phyloP scores from a whole-genome alignment of 495 filamentous ascomycete species.

The Neurospora cerealis region DNA sequence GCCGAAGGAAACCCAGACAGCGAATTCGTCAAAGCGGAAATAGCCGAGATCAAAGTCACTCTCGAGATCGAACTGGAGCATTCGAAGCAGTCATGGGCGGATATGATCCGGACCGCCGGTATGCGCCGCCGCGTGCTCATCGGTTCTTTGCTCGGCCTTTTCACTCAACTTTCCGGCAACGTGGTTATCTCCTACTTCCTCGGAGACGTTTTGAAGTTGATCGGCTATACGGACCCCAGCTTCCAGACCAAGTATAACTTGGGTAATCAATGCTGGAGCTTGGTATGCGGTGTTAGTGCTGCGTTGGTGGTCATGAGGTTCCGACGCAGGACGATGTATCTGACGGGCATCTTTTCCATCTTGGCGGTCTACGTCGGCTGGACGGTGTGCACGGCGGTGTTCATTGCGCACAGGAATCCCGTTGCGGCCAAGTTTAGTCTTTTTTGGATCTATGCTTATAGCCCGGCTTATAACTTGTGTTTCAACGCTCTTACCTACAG shows the following conservation, averaged over 20 bases:
- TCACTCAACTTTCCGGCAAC: constrained; percentile 57
- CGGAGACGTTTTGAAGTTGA: constrained; percentile 38
- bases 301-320: constrained; percentile 46
- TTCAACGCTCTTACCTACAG: constrained; percentile 62
- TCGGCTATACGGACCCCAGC: constrained; percentile 40
- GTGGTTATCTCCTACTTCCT: constrained; percentile 53
- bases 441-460: constrained; percentile 58
- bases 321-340: constrained; percentile 49
- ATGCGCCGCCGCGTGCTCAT: constrained; percentile 49
- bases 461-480: constrained; percentile 52
- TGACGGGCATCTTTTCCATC: constrained; percentile 44
- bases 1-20: constrained; percentile 48
- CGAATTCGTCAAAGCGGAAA: constrained; percentile 47
- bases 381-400: constrained; percentile 45
- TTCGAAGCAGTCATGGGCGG: constrained; percentile 46
- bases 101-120: constrained; percentile 44
- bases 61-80: constrained; percentile 47
- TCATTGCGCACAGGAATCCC: constrained; percentile 25
- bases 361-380: constrained; percentile 49
- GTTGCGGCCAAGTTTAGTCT: constrained; percentile 34
- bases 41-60: constrained; percentile 50
- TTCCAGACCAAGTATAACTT: constrained; percentile 48
- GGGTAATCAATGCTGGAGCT: constrained; percentile 48
- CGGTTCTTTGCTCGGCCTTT: constrained; percentile 46
- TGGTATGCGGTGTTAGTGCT: constrained; percentile 43